phyloP scores from a whole-genome alignment of 306 rosid species.

The Macrotyloma uniflorum region DNA sequence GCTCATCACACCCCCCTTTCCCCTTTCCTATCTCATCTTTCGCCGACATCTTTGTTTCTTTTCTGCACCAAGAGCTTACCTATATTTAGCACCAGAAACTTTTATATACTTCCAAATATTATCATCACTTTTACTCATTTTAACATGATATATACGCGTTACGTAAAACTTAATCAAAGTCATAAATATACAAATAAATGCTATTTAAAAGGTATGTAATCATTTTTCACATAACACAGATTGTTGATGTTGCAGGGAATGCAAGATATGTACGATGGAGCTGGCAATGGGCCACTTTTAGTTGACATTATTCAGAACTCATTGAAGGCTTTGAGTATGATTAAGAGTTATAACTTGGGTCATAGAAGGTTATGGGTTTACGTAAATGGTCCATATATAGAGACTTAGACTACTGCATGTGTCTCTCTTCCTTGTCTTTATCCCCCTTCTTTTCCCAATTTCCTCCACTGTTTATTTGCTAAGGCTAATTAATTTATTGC shows the following conservation, averaged over 20 bases:
- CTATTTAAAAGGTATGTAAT: too few relatives aligned
- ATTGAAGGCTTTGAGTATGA: slow-evolving; percentile 1
- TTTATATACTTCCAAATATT: too few relatives aligned
- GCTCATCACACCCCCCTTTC: background rate
- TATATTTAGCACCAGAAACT: background rate
- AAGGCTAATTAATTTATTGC: too few relatives aligned
- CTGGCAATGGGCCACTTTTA: slow-evolving; percentile 40
- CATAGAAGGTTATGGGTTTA: slow-evolving; percentile 25
- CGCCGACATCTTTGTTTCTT: slow-evolving; percentile 25
- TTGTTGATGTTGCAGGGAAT: too few relatives aligned
- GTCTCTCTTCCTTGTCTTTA: background rate
- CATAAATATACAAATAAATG: too few relatives aligned
- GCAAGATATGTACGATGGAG: background rate
- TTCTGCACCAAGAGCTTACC: background rate
- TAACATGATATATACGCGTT: too few relatives aligned
- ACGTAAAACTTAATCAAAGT: too few relatives aligned
- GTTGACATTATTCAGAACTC: slow-evolving; percentile 15
- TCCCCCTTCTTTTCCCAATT: background rate
- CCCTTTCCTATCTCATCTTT: slow-evolving; percentile 15
- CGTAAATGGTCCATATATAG: slow-evolving; percentile 15
- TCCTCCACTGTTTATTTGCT: background rate
- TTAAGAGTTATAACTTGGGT: slow-evolving; percentile 15
- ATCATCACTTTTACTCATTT: too few relatives aligned
- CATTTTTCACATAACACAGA: too few relatives aligned
- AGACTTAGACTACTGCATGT: background rate